Percentiles rank a stretch among this genome's conserved stretches.
These are phyloP conservation scores for Starmerella sirachaensis DNA, from an alignment of 805 yeast species.

Conservation along the genomic window DNA sequence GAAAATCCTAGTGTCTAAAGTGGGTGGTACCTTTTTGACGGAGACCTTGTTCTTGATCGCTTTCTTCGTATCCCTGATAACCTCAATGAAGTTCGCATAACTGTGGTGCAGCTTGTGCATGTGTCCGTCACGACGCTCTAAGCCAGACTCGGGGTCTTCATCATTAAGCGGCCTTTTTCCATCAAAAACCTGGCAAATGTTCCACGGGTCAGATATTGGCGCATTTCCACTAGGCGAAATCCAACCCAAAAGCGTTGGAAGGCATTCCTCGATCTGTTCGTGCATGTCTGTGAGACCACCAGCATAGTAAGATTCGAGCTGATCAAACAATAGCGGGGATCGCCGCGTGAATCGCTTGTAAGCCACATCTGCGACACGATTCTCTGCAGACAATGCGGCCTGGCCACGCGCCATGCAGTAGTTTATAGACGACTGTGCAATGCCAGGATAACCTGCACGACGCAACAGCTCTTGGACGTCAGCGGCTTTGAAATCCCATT, in stretches of 20 bases:
- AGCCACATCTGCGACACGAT: conserved; percentile 27
- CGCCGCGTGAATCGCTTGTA: conserved; percentile 27
- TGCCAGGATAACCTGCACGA: conserved; percentile 23
- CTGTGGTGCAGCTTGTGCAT: not conserved
- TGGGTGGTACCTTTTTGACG: no score
- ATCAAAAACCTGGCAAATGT: conserved; percentile 28
- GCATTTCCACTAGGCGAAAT: conserved; percentile 26
- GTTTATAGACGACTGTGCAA: conserved; percentile 7
- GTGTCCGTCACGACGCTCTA: not conserved
- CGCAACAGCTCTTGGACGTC: conserved; percentile 37
- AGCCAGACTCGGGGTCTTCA: not conserved
- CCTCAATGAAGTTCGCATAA: not conserved
- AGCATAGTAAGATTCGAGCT: conserved; percentile 37
- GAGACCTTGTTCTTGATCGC: not conserved
- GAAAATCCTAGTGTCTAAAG: not conserved
- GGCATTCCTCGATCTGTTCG: conserved; percentile 32
- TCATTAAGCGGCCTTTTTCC: conserved; percentile 22
- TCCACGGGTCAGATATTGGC: no score
- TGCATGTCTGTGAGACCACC: conserved; percentile 45
- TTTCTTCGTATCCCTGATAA: not conserved
- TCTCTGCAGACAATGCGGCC: conserved; percentile 40
- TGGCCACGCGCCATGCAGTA: conserved; percentile 47
- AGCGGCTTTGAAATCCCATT: conserved; percentile 32
- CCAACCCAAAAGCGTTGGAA: conserved; percentile 34
- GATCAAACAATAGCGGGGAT: conserved; percentile 37